Evolutionary conservation across 129 eudicot species (phyloP).

Genomic region (Arctium minus): DNA sequence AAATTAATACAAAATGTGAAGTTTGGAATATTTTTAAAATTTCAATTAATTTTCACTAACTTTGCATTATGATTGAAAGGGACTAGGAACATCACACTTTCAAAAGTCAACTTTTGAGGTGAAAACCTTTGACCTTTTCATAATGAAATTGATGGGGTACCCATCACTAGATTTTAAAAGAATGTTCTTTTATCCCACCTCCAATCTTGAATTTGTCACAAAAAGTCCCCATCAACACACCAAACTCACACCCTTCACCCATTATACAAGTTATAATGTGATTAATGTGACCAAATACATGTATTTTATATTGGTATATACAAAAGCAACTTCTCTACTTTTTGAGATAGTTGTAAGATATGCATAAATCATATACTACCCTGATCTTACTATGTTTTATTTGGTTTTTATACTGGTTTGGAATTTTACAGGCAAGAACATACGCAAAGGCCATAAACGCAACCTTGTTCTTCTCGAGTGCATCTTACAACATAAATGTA

Average conservation of each 20-base stretch:
- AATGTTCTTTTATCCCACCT: slow-evolving; percentile 25
- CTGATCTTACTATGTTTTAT: background rate
- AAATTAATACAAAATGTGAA: background rate
- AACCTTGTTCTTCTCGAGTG: slow-evolving; percentile 77
- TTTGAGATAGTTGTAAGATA: background rate
- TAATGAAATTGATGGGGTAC: slow-evolving; percentile 27
- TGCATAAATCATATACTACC: background rate
- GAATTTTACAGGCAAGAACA: slow-evolving; percentile 54
- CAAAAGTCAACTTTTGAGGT: slow-evolving; percentile 15
- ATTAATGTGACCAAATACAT: background rate
- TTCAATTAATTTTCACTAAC: background rate
- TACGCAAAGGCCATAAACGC: slow-evolving; percentile 81
- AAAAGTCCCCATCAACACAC: slow-evolving; percentile 5
- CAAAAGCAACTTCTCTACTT: background rate
- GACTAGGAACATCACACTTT: slow-evolving; percentile 15
- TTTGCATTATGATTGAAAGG: slow-evolving; percentile 6
- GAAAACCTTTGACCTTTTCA: slow-evolving; percentile 20
- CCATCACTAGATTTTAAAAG: slow-evolving; percentile 25
- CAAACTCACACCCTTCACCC: background rate
- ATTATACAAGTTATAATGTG: background rate
- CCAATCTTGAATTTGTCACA: slow-evolving; percentile 31
- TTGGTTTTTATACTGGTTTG: background rate
- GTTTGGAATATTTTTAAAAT: background rate
- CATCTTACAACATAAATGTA: slow-evolving; percentile 83
- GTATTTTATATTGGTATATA: background rate